phyloP scores from a whole-genome alignment of 2,329 filamentous ascomycete genomes.

The Cladosporium sp. region DNA sequence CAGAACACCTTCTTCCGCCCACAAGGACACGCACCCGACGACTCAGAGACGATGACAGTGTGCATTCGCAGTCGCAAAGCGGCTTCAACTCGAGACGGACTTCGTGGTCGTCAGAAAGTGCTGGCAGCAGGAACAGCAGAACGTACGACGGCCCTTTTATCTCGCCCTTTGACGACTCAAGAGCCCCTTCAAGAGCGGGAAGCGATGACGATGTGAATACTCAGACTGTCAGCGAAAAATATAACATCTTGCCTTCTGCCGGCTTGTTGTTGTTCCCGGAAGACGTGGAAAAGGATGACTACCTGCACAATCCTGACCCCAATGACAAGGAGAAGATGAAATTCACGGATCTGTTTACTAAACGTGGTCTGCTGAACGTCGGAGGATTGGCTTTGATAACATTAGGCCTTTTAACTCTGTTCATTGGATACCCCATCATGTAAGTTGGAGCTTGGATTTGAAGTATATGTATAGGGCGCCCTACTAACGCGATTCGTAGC shows the following conservation, averaged over 20 bases:
- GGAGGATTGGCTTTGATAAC: slow-evolving; percentile 59
- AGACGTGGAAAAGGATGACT: slow-evolving; percentile 70
- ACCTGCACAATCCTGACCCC: slow-evolving; percentile 65
- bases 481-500: background rate
- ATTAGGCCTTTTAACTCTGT: slow-evolving; percentile 59
- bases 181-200: slow-evolving; percentile 55
- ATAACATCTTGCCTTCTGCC: slow-evolving; percentile 65
- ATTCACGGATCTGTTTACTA: slow-evolving; percentile 60
- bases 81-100: slow-evolving; percentile 57
- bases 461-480: background rate
- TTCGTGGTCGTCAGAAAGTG: slow-evolving; percentile 60
- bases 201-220: slow-evolving; percentile 67
- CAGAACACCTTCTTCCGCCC: slow-evolving; percentile 49
- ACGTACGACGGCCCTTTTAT: slow-evolving; percentile 41
- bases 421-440: slow-evolving; percentile 67
- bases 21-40: slow-evolving; percentile 45
- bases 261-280: slow-evolving; percentile 65
- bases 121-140: slow-evolving; percentile 50
- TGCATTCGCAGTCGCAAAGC: slow-evolving; percentile 47
- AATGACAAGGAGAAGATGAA: slow-evolving; percentile 57
- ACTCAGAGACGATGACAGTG: slow-evolving; percentile 50
- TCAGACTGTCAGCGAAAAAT: slow-evolving; percentile 69
- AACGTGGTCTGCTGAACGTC: slow-evolving; percentile 60
- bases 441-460: slow-evolving; percentile 32
- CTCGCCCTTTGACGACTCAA: slow-evolving; percentile 58